Conservation (phyloP, 768 basidiomycete genomes). For the Mycena olivaceomarginata region DNA sequence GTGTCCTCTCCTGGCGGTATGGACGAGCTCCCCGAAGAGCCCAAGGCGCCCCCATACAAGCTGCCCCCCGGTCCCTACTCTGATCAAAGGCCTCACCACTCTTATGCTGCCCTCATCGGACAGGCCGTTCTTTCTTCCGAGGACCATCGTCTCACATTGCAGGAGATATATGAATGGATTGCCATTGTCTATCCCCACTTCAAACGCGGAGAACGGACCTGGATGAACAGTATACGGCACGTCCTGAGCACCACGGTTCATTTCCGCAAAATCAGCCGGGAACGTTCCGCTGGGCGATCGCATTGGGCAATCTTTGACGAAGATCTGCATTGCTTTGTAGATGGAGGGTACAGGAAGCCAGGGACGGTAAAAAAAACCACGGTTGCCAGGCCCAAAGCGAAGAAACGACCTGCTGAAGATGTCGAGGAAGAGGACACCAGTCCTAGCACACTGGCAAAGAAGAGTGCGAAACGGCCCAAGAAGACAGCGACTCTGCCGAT, state of each 20-base stretch:
- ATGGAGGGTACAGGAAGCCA: constrained; percentile 86
- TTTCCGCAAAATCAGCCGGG: constrained; percentile 90
- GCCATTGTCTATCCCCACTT: constrained; percentile 95
- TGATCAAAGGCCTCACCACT: constrained; percentile 86
- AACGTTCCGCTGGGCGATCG: constrained; percentile 86
- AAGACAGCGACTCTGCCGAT: constrained; percentile 35
- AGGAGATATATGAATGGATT: constrained; percentile 98
- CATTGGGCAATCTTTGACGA: constrained; percentile 93
- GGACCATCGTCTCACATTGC: constrained; percentile 90
- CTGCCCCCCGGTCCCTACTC: constrained; percentile 93
- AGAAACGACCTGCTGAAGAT: constrained; percentile 59
- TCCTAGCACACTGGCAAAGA: constrained; percentile 31
- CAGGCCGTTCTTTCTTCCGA: constrained; percentile 93
- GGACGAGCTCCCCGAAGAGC: constrained; percentile 77
- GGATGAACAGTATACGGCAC: constrained; percentile 99
- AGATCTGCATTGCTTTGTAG: constrained; percentile 88
- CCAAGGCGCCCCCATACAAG: constrained; percentile 73
- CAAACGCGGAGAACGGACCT: constrained; percentile 94
- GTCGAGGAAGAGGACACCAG: constrained; percentile 34
- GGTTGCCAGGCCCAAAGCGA: constrained; percentile 52
- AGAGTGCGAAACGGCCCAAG: constrained; percentile 55
- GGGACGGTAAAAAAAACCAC: constrained; percentile 39
- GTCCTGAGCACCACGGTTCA: constrained; percentile 94
- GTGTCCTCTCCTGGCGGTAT: constrained; percentile 92
- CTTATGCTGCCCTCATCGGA: constrained; percentile 97